Evolutionary conservation across 2,329 filamentous ascomycete species (phyloP).

Genomic region (Arthroderma sp.): DNA sequence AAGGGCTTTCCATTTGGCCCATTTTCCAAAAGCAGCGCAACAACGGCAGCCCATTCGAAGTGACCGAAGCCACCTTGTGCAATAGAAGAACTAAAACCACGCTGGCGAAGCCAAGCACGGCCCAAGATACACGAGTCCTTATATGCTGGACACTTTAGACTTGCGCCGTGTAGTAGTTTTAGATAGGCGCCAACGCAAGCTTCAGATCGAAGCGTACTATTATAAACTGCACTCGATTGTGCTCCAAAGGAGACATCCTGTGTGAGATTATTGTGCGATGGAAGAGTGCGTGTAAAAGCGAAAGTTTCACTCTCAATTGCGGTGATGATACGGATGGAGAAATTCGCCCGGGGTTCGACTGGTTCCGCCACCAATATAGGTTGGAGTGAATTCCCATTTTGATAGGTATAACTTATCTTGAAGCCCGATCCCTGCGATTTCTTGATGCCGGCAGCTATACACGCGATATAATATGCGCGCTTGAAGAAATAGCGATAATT

Average conservation of each 20-base stretch:
- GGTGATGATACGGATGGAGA: constrained; percentile 62
- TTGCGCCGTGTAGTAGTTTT: constrained; percentile 56
- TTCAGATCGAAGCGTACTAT: constrained; percentile 70
- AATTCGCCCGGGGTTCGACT: constrained; percentile 28
- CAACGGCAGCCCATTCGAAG: constrained; percentile 77
- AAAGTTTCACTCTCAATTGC: constrained; percentile 59
- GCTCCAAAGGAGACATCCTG: constrained; percentile 32
- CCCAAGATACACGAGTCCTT: constrained; percentile 76
- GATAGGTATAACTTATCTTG: constrained; percentile 48
- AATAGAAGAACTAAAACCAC: constrained; percentile 61
- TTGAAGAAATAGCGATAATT: constrained; percentile 94
- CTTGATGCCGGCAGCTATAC: constrained; percentile 58
- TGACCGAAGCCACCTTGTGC: constrained; percentile 74
- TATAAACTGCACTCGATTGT: constrained; percentile 50
- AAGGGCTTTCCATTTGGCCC: constrained; percentile 57
- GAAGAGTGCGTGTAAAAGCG: constrained; percentile 54
- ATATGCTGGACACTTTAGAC: constrained; percentile 58
- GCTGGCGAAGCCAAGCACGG: constrained; percentile 76
- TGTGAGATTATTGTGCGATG: constrained; percentile 57
- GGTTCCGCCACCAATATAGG: constrained; percentile 47
- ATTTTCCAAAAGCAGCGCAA: constrained; percentile 68
- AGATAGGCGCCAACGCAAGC: constrained; percentile 60
- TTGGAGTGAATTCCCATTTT: constrained; percentile 63
- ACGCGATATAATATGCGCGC: constrained; percentile 78
- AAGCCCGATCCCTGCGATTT: constrained; percentile 41